These are phyloP conservation scores for Chromera velia DNA, from an alignment of 73 alveolate genomes.

Conservation along the genomic window DNA sequence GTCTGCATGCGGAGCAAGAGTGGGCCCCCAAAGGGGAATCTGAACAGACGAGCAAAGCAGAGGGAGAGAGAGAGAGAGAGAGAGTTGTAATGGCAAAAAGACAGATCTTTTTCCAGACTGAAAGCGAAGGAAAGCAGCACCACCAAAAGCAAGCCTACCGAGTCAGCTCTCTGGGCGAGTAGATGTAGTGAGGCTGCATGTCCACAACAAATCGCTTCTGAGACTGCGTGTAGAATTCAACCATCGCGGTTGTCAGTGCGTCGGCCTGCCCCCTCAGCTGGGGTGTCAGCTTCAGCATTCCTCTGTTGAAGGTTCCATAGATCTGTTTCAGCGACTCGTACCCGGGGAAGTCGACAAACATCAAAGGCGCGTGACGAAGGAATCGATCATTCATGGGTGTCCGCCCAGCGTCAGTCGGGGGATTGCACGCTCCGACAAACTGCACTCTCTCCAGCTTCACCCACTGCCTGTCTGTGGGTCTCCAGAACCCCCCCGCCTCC, in stretches of 20 bases:
- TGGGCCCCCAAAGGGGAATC: too few relatives aligned
- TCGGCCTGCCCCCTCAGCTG: constrained; percentile 6
- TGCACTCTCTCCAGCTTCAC: constrained; percentile 85
- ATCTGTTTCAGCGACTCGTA: constrained; percentile 92
- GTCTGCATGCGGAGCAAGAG: too few relatives aligned
- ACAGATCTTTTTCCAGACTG: too few relatives aligned
- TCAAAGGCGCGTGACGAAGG: constrained; percentile 90
- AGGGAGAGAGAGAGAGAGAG: too few relatives aligned
- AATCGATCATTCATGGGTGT: constrained; percentile 90
- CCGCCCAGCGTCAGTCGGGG: constrained; percentile 99
- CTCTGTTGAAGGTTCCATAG: constrained; percentile 95
- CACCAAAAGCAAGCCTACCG: too few relatives aligned
- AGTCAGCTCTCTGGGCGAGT: constrained; percentile 76
- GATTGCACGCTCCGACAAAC: constrained; percentile 96
- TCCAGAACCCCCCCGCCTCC: constrained; percentile 95
- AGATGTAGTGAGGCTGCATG: constrained; percentile 92
- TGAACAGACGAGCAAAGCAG: too few relatives aligned
- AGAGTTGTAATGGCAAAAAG: too few relatives aligned
- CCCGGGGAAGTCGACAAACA: constrained; percentile 94
- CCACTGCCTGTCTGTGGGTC: constrained; percentile 89
- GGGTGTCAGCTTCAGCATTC: constrained; percentile 83
- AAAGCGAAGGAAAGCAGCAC: too few relatives aligned
- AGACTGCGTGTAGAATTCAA: background rate
- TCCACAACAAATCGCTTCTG: background rate
- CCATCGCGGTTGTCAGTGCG: background rate